phyloP scores from a whole-genome alignment of 768 basidiomycete species.

The Termitomyces titanicus region DNA sequence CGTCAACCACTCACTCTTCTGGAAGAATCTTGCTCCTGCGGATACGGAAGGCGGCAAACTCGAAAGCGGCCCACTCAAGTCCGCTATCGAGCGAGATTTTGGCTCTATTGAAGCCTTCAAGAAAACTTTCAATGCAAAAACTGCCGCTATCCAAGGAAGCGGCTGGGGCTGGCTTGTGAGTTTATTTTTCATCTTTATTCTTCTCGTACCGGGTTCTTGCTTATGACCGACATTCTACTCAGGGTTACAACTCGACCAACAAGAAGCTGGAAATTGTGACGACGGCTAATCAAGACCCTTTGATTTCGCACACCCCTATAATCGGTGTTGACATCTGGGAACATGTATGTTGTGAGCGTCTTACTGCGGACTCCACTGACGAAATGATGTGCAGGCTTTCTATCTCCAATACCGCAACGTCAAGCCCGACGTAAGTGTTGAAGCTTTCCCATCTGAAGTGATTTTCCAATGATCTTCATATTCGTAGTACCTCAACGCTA shows the following conservation, averaged over 20 bases:
- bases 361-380: not conserved
- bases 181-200: no score
- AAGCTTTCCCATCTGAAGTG: not conserved
- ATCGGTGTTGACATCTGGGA: constrained; percentile 99
- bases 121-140: constrained; percentile 80
- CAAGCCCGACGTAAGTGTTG: constrained; percentile 79
- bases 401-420: constrained; percentile 88
- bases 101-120: constrained; percentile 87
- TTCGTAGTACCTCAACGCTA: constrained; percentile 82
- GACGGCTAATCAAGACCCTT: constrained; percentile 95
- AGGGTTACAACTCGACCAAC: constrained; percentile 67
- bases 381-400: constrained; percentile 48
- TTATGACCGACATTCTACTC: not conserved
- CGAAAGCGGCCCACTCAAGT: constrained; percentile 63
- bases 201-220: no score
- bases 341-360: constrained; percentile 52
- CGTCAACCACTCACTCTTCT: constrained; percentile 95
- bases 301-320: constrained; percentile 76
- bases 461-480: not conserved
- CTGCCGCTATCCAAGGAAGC: constrained; percentile 92
- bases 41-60: constrained; percentile 62
- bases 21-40: constrained; percentile 91
- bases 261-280: constrained; percentile 87
- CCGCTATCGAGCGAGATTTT: constrained; percentile 76
- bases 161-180: constrained; percentile 98